Conservation (phyloP, 179 eudicot species). For the Spinacia oleracea region DNA sequence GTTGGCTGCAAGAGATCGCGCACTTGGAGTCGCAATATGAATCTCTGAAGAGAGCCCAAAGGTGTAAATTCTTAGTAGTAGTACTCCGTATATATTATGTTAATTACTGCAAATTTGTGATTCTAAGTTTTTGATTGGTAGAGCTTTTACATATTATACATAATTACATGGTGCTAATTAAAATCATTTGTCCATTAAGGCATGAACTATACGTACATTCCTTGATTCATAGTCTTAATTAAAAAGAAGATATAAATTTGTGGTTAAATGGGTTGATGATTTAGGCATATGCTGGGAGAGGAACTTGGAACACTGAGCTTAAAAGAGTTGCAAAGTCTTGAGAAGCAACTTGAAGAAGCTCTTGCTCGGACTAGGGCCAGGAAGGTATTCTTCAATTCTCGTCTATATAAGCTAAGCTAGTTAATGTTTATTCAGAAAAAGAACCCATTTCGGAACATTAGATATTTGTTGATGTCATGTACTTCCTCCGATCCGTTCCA, state of each 20-base stretch:
- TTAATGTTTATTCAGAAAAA: neutral
- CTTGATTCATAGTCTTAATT: too few species aligned
- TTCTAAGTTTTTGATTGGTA: neutral
- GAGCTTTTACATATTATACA: neutral
- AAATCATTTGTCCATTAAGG: neutral
- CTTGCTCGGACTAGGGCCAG: constrained; percentile 37
- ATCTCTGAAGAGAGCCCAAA: constrained; percentile 69
- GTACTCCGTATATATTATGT: too few species aligned
- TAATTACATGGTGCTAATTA: neutral
- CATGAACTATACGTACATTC: too few species aligned
- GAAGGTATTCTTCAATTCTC: constrained; percentile 36
- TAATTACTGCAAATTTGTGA: neutral
- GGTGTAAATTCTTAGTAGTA: constrained; percentile 37
- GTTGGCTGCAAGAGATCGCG: constrained; percentile 43
- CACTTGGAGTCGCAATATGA: constrained; percentile 71
- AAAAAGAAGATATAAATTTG: too few species aligned
- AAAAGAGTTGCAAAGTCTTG: constrained; percentile 42
- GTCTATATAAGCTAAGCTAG: too few species aligned
- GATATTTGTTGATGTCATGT: neutral
- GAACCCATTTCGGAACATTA: neutral
- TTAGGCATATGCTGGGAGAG: constrained; percentile 43
- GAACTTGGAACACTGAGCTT: constrained; percentile 30
- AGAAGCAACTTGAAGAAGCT: constrained; percentile 41
- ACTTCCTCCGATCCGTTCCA: too few species aligned
- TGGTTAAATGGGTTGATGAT: too few species aligned